Evolutionary conservation across 495 filamentous ascomycete genomes (phyloP).

Genomic region (Venustampulla echinocandica): DNA sequence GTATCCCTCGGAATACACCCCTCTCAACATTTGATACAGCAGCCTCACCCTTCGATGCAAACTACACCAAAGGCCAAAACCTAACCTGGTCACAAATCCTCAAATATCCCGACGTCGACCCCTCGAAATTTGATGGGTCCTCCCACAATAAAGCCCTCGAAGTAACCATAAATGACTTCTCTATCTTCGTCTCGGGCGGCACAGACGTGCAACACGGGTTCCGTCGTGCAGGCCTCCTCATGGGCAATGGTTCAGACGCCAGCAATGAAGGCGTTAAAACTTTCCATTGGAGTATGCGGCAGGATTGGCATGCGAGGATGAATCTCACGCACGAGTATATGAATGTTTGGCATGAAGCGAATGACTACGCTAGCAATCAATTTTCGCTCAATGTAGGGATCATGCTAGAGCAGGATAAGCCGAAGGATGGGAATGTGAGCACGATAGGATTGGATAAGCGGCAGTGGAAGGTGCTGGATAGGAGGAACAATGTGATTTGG

Average conservation of each 20-base stretch:
- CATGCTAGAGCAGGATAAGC: conserved; percentile 21
- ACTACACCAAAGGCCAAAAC: conserved; percentile 36
- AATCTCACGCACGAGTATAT: conserved; percentile 50
- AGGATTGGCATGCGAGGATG: conserved; percentile 36
- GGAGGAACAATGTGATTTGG: conserved; percentile 39
- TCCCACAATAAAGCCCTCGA: conserved; percentile 32
- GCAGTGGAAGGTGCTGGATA: conserved; percentile 36
- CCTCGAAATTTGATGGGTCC: conserved; percentile 34
- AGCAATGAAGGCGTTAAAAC: conserved; percentile 38
- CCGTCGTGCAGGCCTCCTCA: conserved; percentile 45
- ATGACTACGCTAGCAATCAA: conserved; percentile 46
- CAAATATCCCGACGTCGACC: conserved; percentile 29
- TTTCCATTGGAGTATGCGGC: conserved; percentile 44
- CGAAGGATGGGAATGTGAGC: conserved; percentile 24
- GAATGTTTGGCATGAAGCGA: conserved; percentile 48
- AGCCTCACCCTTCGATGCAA: conserved; percentile 20
- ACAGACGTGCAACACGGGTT: conserved; percentile 42
- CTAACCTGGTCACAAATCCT: conserved; percentile 39
- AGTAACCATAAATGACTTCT: conserved; percentile 41
- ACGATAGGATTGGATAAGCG: conserved; percentile 9
- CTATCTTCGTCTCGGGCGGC: conserved; percentile 38
- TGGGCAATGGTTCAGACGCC: conserved; percentile 41
- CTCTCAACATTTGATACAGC: conserved; percentile 10
- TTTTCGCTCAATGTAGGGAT: conserved; percentile 47
- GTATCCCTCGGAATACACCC: not conserved